Conservation (phyloP, 2,329 filamentous ascomycete species). For the Piedraia hortae region DNA sequence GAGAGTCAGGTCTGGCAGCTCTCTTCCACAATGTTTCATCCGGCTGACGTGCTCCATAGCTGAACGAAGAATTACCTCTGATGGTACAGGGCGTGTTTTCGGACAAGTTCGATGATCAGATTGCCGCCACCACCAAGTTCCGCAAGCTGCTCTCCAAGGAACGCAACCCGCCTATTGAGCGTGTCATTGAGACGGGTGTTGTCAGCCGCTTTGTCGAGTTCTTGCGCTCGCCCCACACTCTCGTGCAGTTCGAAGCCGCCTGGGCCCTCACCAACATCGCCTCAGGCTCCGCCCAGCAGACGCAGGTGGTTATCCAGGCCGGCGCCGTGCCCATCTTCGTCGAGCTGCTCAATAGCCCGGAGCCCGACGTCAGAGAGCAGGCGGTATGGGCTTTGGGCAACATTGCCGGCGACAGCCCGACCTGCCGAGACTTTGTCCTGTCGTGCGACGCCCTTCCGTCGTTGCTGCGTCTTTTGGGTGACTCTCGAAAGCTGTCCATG, state of each 20-base stretch:
- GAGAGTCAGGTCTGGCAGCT: conserved; percentile 65
- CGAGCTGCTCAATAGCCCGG: conserved; percentile 77
- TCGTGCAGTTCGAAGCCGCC: conserved; percentile 95
- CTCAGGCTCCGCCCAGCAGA: conserved; percentile 87
- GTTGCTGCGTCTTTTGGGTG: conserved; percentile 64
- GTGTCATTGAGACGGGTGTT: conserved; percentile 96
- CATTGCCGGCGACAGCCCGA: conserved; percentile 93
- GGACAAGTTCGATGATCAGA: conserved; percentile 92
- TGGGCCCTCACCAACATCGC: conserved; percentile 99
- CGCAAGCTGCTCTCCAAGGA: conserved; percentile 94
- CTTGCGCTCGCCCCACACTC: conserved; percentile 83
- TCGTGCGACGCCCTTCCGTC: conserved; percentile 76
- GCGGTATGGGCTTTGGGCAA: conserved; percentile 97
- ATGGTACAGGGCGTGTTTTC: conserved; percentile 98
- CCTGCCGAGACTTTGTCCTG: conserved; percentile 90
- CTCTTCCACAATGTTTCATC: too few species aligned
- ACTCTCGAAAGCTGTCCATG: conserved; percentile 98
- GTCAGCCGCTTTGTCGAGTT: conserved; percentile 96
- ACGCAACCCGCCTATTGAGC: conserved; percentile 94
- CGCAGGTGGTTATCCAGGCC: conserved; percentile 94
- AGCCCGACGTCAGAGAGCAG: conserved; percentile 93
- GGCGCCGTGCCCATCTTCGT: conserved; percentile 97
- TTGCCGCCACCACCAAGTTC: conserved; percentile 94
- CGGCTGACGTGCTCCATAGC: conserved; percentile 23
- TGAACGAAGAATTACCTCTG: conserved; percentile 90